Evolutionary conservation across 148 eudicot species (phyloP), one percentile per base, ranked within the genome.

Genomic region (Chenopodium berlandieri): DNA sequence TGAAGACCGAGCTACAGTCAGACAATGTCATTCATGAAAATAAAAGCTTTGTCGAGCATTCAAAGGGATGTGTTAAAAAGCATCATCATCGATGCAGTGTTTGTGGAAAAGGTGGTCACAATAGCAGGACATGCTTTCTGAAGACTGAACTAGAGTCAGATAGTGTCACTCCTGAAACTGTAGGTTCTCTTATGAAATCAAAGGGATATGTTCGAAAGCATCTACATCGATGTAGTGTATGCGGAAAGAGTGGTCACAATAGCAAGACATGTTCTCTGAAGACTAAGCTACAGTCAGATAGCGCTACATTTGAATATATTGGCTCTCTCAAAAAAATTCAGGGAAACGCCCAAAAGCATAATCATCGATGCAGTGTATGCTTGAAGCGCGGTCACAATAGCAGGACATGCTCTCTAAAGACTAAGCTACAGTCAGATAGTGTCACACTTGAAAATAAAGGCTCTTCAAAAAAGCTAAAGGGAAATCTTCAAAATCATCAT

Each of bases 101-200:
- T 44, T 76, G 85, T 32, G 67, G 83, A 11, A 65, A 64, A 83
- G 9, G 22, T n/a, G 85, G 84, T 50, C 87, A 85, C 46, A 85
- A 85, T 54, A 23, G 70, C 9, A 81, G 81, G 73, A 77, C 81
- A 32, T 84, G 83, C 48, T 23, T 78, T 81, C 62, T 50, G 68
- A 65, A 81, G 71, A 30, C 22, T 30, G 60, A 11, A 10, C 17
- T 13, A n/a, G 52, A 71, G 4, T 56, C 60, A 16, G 60, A 54
- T 22, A 13, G 22, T 19, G 22, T 50, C 11, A 2, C 74, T 34
- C 19, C 31, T 40, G 10, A 22, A 47, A 40, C 10, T 20, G 6
- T 16, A n/a, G 54, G 46, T 58, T 40, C 34, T 64, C 23, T 14
- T 30, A 25, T 23, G 37, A 31, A 72, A 30, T 50, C 54, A 1